phyloP scores from a whole-genome alignment of 495 filamentous ascomycete species.

The Penicillium ucsense region DNA sequence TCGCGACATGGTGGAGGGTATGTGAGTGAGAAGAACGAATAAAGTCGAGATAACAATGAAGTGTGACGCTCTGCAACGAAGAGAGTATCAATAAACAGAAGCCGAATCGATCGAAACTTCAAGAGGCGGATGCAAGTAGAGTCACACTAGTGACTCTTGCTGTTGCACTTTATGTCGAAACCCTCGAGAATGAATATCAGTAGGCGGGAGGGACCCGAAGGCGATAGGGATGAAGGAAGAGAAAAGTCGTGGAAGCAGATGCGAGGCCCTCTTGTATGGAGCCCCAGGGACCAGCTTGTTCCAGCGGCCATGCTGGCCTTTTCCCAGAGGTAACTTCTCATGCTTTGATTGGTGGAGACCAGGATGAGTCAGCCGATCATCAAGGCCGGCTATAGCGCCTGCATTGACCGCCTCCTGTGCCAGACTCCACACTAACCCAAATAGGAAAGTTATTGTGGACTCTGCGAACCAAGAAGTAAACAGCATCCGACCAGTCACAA shows the following conservation, averaged over 20 bases:
- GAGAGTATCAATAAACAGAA: background rate
- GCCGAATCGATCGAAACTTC: constrained; percentile 6
- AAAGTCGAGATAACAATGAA: background rate
- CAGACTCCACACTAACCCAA: constrained; percentile 2
- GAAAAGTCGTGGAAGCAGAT: constrained; percentile 8
- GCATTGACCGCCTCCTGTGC: constrained; percentile 21
- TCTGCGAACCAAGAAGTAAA: background rate
- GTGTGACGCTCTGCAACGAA: background rate
- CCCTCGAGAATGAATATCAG: constrained; percentile 3
- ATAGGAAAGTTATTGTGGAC: constrained; percentile 1
- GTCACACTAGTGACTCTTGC: constrained; percentile 14
- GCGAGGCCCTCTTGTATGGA: constrained; percentile 21
- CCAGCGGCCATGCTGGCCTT: constrained; percentile 42
- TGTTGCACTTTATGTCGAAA: background rate
- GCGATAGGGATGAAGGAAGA: constrained; percentile 13
- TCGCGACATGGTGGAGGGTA: constrained; percentile 36
- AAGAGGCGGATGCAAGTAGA: constrained; percentile 2
- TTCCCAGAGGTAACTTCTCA: constrained; percentile 39
- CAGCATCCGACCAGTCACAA: constrained; percentile 5
- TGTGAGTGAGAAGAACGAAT: constrained; percentile 1
- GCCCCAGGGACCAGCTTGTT: constrained; percentile 6
- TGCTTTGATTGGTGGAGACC: constrained; percentile 24
- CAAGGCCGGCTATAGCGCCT: background rate
- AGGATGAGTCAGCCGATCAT: constrained; percentile 15
- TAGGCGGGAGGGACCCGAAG: constrained; percentile 12